These are phyloP conservation scores for Xylaria castorea DNA, from an alignment of 495 filamentous ascomycete genomes.

Conservation along the genomic window DNA sequence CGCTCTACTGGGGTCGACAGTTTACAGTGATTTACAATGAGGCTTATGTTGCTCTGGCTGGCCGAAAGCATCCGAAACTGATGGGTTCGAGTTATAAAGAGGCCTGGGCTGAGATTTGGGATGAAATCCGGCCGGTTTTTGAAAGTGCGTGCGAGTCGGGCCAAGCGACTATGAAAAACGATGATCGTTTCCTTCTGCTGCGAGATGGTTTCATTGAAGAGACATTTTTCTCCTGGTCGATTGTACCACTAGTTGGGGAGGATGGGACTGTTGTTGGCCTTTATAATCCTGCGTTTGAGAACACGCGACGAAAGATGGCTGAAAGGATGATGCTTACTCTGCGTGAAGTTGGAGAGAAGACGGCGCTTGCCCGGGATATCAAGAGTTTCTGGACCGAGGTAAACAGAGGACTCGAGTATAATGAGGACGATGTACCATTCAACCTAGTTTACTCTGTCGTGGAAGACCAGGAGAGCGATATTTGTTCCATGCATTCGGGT, in stretches of 20 bases:
- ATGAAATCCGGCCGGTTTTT: constrained; percentile 65
- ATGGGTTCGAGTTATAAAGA: constrained; percentile 71
- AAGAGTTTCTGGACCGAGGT: constrained; percentile 67
- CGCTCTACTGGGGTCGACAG: constrained; percentile 75
- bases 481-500: constrained; percentile 66
- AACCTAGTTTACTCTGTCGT: constrained; percentile 67
- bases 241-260: constrained; percentile 69
- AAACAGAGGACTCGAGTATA: constrained; percentile 63
- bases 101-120: constrained; percentile 74
- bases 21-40: constrained; percentile 75
- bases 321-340: constrained; percentile 72
- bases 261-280: constrained; percentile 69
- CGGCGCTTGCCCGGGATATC: constrained; percentile 68
- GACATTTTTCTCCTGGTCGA: constrained; percentile 72
- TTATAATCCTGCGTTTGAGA: constrained; percentile 74
- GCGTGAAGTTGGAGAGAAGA: constrained; percentile 72
- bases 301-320: constrained; percentile 67
- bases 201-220: constrained; percentile 70
- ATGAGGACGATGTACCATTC: constrained; percentile 69
- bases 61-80: constrained; percentile 69
- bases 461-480: constrained; percentile 66
- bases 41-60: constrained; percentile 70
- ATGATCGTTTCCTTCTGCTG: constrained; percentile 69
- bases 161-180: constrained; percentile 76
- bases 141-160: constrained; percentile 63